These are phyloP conservation scores for Ilex asprella DNA, from an alignment of 257 asterid genomes.

Conservation along the genomic window DNA sequence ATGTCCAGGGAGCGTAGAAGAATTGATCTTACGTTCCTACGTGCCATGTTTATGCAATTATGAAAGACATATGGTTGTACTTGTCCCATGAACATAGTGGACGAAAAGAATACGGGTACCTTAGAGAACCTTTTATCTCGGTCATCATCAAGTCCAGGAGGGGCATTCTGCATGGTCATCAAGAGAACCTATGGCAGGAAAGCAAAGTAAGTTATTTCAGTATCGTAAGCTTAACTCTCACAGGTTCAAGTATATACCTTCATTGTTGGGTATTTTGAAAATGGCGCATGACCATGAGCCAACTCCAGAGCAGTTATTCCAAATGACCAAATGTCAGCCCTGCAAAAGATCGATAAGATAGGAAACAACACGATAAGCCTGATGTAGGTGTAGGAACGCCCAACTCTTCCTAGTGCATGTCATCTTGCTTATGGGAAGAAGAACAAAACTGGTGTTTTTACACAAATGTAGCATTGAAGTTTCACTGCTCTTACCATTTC, in stretches of 20 bases:
- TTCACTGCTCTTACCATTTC: no score
- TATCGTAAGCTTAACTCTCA: no score
- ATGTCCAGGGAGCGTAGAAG: no score
- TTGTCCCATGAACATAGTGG: conserved; percentile 6
- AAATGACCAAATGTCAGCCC: conserved; percentile 99
- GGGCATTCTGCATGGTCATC: conserved; percentile 98
- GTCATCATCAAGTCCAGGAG: conserved; percentile 99
- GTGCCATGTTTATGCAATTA: no score
- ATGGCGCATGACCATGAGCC: conserved; percentile 99
- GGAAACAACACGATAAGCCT: no score
- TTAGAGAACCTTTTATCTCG: conserved; percentile 97
- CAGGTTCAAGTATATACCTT: conserved; percentile 41
- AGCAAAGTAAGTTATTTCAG: background rate
- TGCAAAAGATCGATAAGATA: conserved; percentile 19
- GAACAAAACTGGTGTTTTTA: no score
- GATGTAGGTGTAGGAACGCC: no score
- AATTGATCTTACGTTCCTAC: no score
- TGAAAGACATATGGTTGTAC: no score
- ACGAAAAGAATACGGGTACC: conserved; percentile 35
- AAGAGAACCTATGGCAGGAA: conserved; percentile 63
- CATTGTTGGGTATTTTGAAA: conserved; percentile 99
- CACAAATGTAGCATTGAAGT: no score
- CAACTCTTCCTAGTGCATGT: no score
- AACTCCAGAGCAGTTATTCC: conserved; percentile 98
- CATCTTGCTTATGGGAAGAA: no score